A percentile compares a stretch with the other conserved stretches of the same genome.
These are phyloP conservation scores for Cercospora brassicicola DNA, from an alignment of 2,329 filamentous ascomycete genomes.

Conservation along the genomic window DNA sequence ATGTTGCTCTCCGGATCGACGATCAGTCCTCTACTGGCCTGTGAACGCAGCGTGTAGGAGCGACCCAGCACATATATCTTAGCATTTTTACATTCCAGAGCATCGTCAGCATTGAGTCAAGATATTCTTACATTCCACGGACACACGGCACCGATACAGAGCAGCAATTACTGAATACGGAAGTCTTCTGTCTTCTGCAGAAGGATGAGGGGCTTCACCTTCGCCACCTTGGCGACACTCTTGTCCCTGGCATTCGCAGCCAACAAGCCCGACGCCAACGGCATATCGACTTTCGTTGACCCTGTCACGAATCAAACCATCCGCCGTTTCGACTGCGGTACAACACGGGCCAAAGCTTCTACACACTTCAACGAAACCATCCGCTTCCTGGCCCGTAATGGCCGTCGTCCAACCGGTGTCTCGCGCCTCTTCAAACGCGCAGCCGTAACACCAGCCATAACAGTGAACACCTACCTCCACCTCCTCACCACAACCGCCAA, in stretches of 20 bases:
- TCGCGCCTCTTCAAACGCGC: conserved; percentile 30
- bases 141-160: conserved; percentile 14
- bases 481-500: conserved; percentile 44
- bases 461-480: conserved; percentile 49
- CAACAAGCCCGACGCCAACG: background rate
- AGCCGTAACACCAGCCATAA: conserved; percentile 35
- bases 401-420: conserved; percentile 18
- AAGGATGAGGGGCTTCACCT: conserved; percentile 29
- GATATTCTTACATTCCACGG: conserved; percentile 19
- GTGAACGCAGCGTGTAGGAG: background rate
- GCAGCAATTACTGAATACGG: conserved; percentile 22
- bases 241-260: conserved; percentile 21
- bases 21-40: background rate
- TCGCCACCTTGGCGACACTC: conserved; percentile 26
- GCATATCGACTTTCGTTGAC: conserved; percentile 29
- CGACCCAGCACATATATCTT: conserved; percentile 9
- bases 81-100: conserved; percentile 23
- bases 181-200: conserved; percentile 12
- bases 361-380: conserved; percentile 44
- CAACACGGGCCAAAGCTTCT: conserved; percentile 40
- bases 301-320: conserved; percentile 31
- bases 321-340: conserved; percentile 48
- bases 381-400: conserved; percentile 37
- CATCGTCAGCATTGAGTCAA: background rate
- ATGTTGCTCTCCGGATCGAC: background rate